Evolutionary conservation across 2,329 filamentous ascomycete genomes (phyloP), one percentile per base, ranked within the genome.

Genomic region (Leptodontidium sp.): DNA sequence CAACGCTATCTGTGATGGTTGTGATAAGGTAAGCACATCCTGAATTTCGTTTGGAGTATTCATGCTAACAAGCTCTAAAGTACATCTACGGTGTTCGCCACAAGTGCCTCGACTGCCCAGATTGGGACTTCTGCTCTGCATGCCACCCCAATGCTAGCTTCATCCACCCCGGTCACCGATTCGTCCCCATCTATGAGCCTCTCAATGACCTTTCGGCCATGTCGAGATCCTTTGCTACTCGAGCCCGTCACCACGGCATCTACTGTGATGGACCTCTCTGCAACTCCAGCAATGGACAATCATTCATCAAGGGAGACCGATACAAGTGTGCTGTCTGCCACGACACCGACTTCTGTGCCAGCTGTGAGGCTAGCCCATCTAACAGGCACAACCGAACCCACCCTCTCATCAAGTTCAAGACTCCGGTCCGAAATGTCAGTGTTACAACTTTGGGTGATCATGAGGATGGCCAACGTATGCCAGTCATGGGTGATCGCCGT

Each of bases 311-410:
- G 65, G 97, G 96, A 63, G 87, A 91, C 70, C 93, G 96, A 72
- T 99, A 96, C 87, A 99, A 99, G 88, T 99, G 96, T 79, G 93
- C 95, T 64, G 91, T 99, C 67, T 99, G 96, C 84, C 87, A 97
- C 77, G 94, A 99, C 79, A 91, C 91, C 43, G 96, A 99, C 81
- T 97, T 98, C 84, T 99, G 96, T 79, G 93, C 92, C 78, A 92
- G 88, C 78, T 99, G 96, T 82, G 97, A 99, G 83, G 93, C 95
- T 61, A 90, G 90, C 76, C 96, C 96, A 8, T 85, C 85, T 72
- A 95, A 97, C 80, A 84, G 83, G 26, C 96, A 99, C 84, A 98
- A 98, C 84, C 90, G 90, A 80, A 97, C 94, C n/a, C 96, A 99
- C 77, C 96, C 96, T 35, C 84, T 99, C 75, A 94, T 99, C 84